Evolutionary conservation across 768 basidiomycete species (phyloP).

Genomic region (Pleurotus giganteus): DNA sequence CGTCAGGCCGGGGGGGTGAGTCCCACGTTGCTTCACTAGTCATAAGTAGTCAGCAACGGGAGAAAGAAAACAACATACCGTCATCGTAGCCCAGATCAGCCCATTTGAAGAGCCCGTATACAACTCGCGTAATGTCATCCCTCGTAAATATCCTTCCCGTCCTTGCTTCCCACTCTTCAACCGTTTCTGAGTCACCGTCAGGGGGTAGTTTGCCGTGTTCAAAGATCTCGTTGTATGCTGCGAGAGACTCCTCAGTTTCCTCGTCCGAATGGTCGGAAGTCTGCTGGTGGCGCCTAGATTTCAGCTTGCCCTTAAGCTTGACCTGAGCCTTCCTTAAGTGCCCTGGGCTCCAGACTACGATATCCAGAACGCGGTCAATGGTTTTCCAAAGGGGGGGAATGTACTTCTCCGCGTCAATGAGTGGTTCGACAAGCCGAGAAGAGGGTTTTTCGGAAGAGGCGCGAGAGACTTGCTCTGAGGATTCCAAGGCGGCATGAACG

Average conservation of each 20-base stretch:
- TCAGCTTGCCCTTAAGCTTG: slow-evolving; percentile 16
- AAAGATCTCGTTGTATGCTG: slow-evolving; percentile 40
- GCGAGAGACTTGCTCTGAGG: slow-evolving; percentile 32
- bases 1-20: slow-evolving; percentile 67
- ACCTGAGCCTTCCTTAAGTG: slow-evolving; percentile 20
- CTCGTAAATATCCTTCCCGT: slow-evolving; percentile 38
- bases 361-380: slow-evolving; percentile 87
- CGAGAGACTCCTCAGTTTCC: slow-evolving; percentile 27
- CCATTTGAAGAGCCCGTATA: slow-evolving; percentile 93
- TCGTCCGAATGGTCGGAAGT: slow-evolving; percentile 26
- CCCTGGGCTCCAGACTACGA: slow-evolving; percentile 58
- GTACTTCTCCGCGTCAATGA: slow-evolving; percentile 67
- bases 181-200: slow-evolving; percentile 48
- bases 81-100: slow-evolving; percentile 90
- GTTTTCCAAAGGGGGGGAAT: slow-evolving; percentile 86
- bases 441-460: slow-evolving; percentile 33
- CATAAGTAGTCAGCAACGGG: slow-evolving; percentile 3
- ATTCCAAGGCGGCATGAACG: slow-evolving; percentile 35
- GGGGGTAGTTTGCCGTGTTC: slow-evolving; percentile 66
- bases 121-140: slow-evolving; percentile 57
- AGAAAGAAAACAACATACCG: slow-evolving; percentile 45
- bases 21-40: slow-evolving; percentile 80
- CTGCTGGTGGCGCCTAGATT: slow-evolving; percentile 22
- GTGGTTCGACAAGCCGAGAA: slow-evolving; percentile 33
- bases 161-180: slow-evolving; percentile 60